Base-by-base conservation (phyloP, 345 rosid genomes). In the Lagerstroemia speciosa region DNA sequence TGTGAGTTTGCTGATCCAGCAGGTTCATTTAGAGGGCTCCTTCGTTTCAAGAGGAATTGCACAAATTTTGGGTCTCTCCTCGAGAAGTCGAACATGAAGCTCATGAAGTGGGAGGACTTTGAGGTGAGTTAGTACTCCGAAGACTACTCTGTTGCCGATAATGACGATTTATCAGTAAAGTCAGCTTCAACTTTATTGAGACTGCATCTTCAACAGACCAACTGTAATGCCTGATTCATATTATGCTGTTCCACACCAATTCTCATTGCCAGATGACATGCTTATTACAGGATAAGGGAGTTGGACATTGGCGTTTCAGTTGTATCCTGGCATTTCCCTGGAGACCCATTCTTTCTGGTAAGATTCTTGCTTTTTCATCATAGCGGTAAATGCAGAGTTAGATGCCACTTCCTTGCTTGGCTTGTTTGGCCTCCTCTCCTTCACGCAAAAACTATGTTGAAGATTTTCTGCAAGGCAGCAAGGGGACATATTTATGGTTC, bases 1-100 rank as follows among this genome's bases (percentile, higher is more conserved):
- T 93, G 98, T 24, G 96, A 90, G 74, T 93, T 93, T 72, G 98
- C 97, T 0, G 98, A 93, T 76, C 98, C 98, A 15, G 98, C 98
- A 0, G 96, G 98, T 38, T 93, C 97, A n/a, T 93, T 91, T 71
- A 89, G 71, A 73, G 98, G 97, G 36, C 94, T 93, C 69, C 24
- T 43, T 58, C 93, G 98, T 66, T 93, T 93, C 84, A 89, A 84
- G 77, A 86, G 98, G 80, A 93, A 91, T 53, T 93, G 98, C 34
- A 72, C 92, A 53, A 93, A 93, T 73, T 93, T 93, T 43, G 98
- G 97, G 34, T 78, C 86, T 16, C 83, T 93, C 4, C 78, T 93
- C 22, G 86, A 91, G 52, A 93, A 83, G 64, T 91, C 97, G 2
- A 79, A 86, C 64, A 90, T 93, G 98, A 93, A 89, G 73, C 97